phyloP scores from a whole-genome alignment of 306 rosid genomes.

The Sphenostylis stenocarpa region DNA sequence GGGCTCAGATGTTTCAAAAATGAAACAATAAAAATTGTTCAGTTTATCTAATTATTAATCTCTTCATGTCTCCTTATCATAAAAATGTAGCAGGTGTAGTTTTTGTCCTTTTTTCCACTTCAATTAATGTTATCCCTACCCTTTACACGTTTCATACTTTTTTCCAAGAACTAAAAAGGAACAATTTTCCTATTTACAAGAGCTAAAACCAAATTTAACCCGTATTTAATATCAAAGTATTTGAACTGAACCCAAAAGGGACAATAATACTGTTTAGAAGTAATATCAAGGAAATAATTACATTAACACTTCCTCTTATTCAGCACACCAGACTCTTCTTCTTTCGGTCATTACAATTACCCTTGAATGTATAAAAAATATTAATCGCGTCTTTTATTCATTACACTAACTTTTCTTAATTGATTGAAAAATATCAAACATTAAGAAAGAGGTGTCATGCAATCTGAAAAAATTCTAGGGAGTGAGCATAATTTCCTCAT shows the following conservation, averaged over 20 bases:
- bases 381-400: too few relatives aligned
- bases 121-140: neutral
- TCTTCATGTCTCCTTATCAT: neutral
- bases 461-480: too few relatives aligned
- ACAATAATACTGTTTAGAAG: neutral
- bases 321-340: too few relatives aligned
- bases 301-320: too few relatives aligned
- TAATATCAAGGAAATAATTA: too few relatives aligned
- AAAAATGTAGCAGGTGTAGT: neutral
- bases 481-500: too few relatives aligned
- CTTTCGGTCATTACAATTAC: too few relatives aligned
- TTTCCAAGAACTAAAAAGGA: neutral
- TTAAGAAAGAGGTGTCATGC: too few relatives aligned
- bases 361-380: too few relatives aligned
- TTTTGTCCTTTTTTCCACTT: neutral
- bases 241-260: neutral
- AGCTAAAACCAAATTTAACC: neutral
- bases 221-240: neutral
- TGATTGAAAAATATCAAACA: too few relatives aligned
- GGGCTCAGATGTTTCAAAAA: neutral
- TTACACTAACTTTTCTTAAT: too few relatives aligned
- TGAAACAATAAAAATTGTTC: neutral
- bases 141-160: neutral
- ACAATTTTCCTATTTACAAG: neutral
- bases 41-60: neutral